Base-by-base conservation (phyloP, 768 basidiomycete genomes). In the Serendipita indica region DNA sequence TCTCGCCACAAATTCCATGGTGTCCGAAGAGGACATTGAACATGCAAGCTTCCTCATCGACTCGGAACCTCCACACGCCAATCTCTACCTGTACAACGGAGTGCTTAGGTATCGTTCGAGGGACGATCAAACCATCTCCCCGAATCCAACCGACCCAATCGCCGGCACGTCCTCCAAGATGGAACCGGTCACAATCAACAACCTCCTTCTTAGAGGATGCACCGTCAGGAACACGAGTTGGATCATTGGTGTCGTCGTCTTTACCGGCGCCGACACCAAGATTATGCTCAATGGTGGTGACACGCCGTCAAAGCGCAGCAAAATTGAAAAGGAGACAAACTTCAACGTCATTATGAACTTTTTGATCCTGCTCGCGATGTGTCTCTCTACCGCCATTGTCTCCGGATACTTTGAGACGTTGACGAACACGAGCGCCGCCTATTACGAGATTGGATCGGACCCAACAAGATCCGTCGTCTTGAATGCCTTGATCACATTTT, bases 311-410 rank as follows among this genome's bases (percentile, higher is more conserved):
- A 98, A 98, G 67, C 84, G 89, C 60, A 89, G 85, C 66, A 98
- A 93, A 76, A 97, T 98, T 67, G 92, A 97, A 73, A 87, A 82
- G 72, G 94, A 98, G 75, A 98, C 94, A 6, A 98, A 94, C 70
- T 94, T 92, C 76, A 98, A 97, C 67, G 94, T 97, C 63, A 73
- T 93, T 56, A 86, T 96, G 73, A 98, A 97, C 70, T 97, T 97
- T 67, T 71, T 77, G 39, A 70, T 96, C 61, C 74, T 98, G 59
- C 67, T 83, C 39, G 56, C 78, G 35, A 87, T 97, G 76, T 96
- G 92, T 69, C 62, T 81, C 4, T 69, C 83, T 30, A 79, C 85
- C 2, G 91, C 81, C 5, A 79, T 91, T 39, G 77, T 83, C 65
- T 86, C 79, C 64, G 94, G 91, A 1, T 67, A 86, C 57, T 76